These are phyloP conservation scores for Chrysosporium queenslandicum DNA, from an alignment of 2,329 filamentous ascomycete species.

Conservation along the genomic window DNA sequence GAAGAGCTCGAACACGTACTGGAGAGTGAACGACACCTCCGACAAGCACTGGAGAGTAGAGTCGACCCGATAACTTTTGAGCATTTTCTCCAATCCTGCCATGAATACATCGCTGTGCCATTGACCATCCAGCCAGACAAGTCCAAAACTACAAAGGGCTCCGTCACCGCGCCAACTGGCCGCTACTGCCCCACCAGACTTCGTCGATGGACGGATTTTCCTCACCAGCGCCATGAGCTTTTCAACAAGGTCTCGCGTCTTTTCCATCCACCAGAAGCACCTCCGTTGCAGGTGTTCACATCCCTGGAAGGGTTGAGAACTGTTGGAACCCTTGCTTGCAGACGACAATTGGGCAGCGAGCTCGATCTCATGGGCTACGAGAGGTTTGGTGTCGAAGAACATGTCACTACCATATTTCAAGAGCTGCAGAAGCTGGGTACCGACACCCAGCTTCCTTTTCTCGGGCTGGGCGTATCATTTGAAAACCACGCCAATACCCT, in stretches of 20 bases:
- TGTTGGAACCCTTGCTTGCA: neutral
- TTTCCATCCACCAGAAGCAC: neutral
- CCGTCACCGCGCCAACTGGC: neutral
- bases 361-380: constrained; percentile 5
- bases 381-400: constrained; percentile 4
- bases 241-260: constrained; percentile 3
- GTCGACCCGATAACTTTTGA: constrained; percentile 6
- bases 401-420: neutral
- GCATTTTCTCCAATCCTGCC: constrained; percentile 14
- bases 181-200: constrained; percentile 3
- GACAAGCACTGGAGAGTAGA: neutral
- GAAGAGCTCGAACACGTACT: neutral
- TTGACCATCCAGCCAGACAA: constrained; percentile 14
- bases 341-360: constrained; percentile 4
- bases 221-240: neutral
- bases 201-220: constrained; percentile 3
- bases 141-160: constrained; percentile 10
- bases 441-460: neutral
- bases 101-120: constrained; percentile 11
- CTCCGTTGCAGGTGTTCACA: neutral
- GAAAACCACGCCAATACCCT: constrained; percentile 4
- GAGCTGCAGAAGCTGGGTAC: neutral
- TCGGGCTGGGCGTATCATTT: constrained; percentile 2
- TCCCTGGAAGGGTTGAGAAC: neutral
- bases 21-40: neutral